Evolutionary conservation across 2,329 filamentous ascomycete species (phyloP).

Genomic region (Claviceps arundinis): DNA sequence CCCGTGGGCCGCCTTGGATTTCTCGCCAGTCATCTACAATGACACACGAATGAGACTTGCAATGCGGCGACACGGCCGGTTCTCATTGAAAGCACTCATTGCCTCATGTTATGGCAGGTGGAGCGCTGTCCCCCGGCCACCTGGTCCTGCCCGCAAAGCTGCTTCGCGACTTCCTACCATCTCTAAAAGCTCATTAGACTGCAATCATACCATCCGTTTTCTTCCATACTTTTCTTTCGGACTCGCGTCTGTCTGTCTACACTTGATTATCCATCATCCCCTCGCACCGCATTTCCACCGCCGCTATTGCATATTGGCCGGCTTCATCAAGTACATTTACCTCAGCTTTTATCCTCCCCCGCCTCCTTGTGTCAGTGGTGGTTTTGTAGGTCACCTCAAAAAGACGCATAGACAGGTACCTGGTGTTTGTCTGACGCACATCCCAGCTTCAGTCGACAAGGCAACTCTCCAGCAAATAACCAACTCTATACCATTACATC

Average conservation of each 20-base stretch:
- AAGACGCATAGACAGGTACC: not conserved
- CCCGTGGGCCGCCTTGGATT: too few species aligned
- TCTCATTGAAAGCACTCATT: not conserved
- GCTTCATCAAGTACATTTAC: not conserved
- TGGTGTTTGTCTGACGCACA: not conserved
- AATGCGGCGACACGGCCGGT: not conserved
- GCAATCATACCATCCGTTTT: too few species aligned
- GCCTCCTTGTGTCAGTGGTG: not conserved
- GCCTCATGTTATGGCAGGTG: not conserved
- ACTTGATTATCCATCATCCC: not conserved
- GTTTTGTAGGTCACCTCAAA: not conserved
- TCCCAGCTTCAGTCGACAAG: not conserved
- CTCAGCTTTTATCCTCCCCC: not conserved
- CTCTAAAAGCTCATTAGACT: not conserved
- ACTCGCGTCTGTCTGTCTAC: not conserved
- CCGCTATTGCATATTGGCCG: not conserved
- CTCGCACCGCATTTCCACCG: not conserved
- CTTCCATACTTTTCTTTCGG: not conserved
- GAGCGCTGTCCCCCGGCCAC: not conserved
- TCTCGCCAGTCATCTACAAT: too few species aligned
- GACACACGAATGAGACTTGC: not conserved
- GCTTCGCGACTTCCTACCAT: not conserved
- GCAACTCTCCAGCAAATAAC: slow-evolving; percentile 9
- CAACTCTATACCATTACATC: slow-evolving; percentile 3
- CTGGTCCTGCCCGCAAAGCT: not conserved